Evolutionary conservation across 2,329 filamentous ascomycete species (phyloP).

Genomic region (Didymella pomorum): DNA sequence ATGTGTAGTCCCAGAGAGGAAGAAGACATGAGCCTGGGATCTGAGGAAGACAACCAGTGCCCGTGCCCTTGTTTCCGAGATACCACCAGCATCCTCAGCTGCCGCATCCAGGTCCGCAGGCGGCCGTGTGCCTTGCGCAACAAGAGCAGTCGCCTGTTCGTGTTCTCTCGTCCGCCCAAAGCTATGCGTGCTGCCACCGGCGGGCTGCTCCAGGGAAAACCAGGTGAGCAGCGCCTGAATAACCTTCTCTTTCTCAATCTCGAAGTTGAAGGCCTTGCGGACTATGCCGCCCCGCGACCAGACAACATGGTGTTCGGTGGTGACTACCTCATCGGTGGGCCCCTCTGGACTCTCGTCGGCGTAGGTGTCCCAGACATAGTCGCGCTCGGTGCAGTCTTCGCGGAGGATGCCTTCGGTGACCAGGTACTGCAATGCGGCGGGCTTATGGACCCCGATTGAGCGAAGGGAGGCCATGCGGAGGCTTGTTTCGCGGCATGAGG

Average conservation of each 20-base stretch:
- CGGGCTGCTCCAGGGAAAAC: constrained; percentile 66
- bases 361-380: constrained; percentile 79
- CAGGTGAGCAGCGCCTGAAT: constrained; percentile 85
- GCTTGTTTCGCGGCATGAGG: constrained; percentile 44
- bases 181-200: constrained; percentile 18
- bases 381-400: constrained; percentile 67
- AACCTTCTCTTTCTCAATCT: constrained; percentile 84
- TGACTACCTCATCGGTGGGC: constrained; percentile 79
- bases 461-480: constrained; percentile 82
- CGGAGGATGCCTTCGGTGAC: constrained; percentile 81
- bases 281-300: constrained; percentile 90
- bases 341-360: constrained; percentile 54
- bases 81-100: constrained; percentile 26
- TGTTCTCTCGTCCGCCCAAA: constrained; percentile 21
- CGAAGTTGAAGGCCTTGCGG: constrained; percentile 84
- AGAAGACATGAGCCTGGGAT: constrained; percentile 92
- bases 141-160: constrained; percentile 33
- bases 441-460: constrained; percentile 90
- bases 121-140: constrained; percentile 47
- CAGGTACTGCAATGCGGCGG: constrained; percentile 82
- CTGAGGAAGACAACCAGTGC: constrained; percentile 91
- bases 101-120: constrained; percentile 39
- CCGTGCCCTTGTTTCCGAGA: constrained; percentile 45
- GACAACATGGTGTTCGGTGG: constrained; percentile 77
- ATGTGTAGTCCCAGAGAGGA: constrained; percentile 85